Evolutionary conservation across 1,139 yeast genomes (phyloP).

Genomic region (Zygoascus sp.): DNA sequence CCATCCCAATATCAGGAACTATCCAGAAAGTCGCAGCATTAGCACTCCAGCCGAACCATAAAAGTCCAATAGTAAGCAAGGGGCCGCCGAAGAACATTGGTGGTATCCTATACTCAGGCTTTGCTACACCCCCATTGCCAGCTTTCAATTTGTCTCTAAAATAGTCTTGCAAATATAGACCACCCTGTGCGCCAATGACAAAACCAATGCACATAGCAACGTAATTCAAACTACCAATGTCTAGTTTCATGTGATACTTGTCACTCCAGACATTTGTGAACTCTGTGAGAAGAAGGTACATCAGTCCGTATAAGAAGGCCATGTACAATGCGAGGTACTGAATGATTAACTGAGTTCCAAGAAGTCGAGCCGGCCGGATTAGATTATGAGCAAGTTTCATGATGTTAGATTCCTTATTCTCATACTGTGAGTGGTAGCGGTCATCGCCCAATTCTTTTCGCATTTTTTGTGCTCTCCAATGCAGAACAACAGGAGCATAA

Average conservation of each 20-base stretch:
- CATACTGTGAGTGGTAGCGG: slow-evolving; percentile 51
- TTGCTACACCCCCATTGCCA: slow-evolving; percentile 44
- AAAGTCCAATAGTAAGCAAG: slow-evolving; percentile 51
- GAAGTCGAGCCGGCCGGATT: slow-evolving; percentile 49
- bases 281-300: slow-evolving; percentile 54
- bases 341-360: slow-evolving; percentile 57
- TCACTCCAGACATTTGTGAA: slow-evolving; percentile 50
- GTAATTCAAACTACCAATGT: slow-evolving; percentile 55
- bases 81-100: slow-evolving; percentile 43
- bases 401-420: slow-evolving; percentile 13
- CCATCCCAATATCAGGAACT: slow-evolving; percentile 52
- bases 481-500: slow-evolving; percentile 52
- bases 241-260: slow-evolving; percentile 44
- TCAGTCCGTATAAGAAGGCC: slow-evolving; percentile 60
- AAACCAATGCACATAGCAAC: slow-evolving; percentile 52
- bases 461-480: slow-evolving; percentile 42
- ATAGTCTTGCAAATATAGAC: slow-evolving; percentile 39
- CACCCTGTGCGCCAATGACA: slow-evolving; percentile 41
- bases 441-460: slow-evolving; percentile 49
- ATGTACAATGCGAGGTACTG: slow-evolving; percentile 54
- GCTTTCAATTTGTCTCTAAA: slow-evolving; percentile 35
- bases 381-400: slow-evolving; percentile 28
- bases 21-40: slow-evolving; percentile 47
- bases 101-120: slow-evolving; percentile 48
- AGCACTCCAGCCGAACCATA: slow-evolving; percentile 64